Percentiles rank a stretch among this genome's conserved stretches.
Conservation (phyloP, 306 rosid species). For the Citrullus amarus region DNA sequence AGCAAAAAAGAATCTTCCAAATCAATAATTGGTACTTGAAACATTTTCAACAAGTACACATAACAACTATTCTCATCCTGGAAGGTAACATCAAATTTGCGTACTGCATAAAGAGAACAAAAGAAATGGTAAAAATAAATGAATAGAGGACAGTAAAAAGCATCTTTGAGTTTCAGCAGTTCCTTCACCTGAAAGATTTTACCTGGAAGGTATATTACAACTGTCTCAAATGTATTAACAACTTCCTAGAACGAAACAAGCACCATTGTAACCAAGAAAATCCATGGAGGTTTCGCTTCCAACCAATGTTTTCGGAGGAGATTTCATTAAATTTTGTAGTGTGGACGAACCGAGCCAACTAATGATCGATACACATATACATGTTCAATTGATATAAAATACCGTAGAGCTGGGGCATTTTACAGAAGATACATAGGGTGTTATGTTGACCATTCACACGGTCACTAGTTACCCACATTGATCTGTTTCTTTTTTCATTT, state of each 20-base stretch:
- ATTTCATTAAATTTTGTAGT: constrained; percentile 31
- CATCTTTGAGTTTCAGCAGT: background rate
- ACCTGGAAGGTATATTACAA: constrained; percentile 1
- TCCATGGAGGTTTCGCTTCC: constrained; percentile 3
- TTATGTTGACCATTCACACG: constrained; percentile 10
- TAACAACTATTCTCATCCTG: background rate
- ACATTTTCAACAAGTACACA: background rate
- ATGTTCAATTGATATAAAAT: constrained; percentile 16
- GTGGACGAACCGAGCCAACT: constrained; percentile 29
- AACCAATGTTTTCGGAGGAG: background rate
- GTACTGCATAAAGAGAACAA: background rate
- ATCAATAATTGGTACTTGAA: background rate
- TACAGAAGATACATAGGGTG: constrained; percentile 11
- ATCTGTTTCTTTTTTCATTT: constrained; percentile 38
- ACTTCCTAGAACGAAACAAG: background rate
- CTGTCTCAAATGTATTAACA: constrained; percentile 4
- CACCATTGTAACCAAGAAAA: constrained; percentile 7
- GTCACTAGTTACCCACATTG: constrained; percentile 15
- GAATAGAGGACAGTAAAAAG: background rate
- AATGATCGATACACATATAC: constrained; percentile 47
- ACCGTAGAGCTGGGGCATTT: constrained; percentile 7
- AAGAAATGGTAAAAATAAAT: background rate
- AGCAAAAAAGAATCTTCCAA: background rate
- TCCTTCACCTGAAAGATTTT: background rate
- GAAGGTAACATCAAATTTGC: background rate